Conservation (phyloP, 805 yeast genomes). For the Lachancea quebecensis region DNA sequence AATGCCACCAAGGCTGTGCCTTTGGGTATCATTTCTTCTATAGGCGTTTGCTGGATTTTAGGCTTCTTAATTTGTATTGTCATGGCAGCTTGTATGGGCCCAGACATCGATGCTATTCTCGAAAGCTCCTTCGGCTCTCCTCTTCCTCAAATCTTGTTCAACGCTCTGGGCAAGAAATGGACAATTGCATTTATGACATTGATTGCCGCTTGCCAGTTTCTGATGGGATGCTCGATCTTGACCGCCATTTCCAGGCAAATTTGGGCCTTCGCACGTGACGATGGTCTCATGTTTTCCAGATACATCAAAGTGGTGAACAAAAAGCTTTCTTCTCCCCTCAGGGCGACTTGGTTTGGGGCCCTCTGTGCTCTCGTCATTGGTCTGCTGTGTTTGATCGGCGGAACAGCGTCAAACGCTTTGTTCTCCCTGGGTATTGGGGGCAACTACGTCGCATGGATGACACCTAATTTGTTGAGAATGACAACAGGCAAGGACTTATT, state of each 20-base stretch:
- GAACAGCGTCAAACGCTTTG: slow-evolving; percentile 36
- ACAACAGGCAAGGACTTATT: slow-evolving; percentile 43
- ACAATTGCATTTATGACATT: slow-evolving; percentile 56
- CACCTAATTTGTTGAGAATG: slow-evolving; percentile 28
- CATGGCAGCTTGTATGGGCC: slow-evolving; percentile 45
- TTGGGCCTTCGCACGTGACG: slow-evolving; percentile 71
- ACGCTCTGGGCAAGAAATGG: slow-evolving; percentile 56
- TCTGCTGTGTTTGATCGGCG: slow-evolving; percentile 32
- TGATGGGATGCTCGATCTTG: slow-evolving; percentile 57
- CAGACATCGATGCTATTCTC: slow-evolving; percentile 37
- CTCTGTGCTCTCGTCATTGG: slow-evolving; percentile 32
- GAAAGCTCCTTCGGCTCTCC: slow-evolving; percentile 50
- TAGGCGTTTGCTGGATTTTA: slow-evolving; percentile 45
- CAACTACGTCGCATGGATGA: slow-evolving; percentile 34
- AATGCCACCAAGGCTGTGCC: slow-evolving; percentile 59
- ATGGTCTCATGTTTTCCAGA: slow-evolving; percentile 55
- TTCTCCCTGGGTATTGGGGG: slow-evolving; percentile 36
- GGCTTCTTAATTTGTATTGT: slow-evolving; percentile 52
- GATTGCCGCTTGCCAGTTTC: slow-evolving; percentile 52
- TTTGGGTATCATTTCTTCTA: slow-evolving; percentile 52
- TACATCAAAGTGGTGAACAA: slow-evolving; percentile 49
- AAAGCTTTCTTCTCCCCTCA: slow-evolving; percentile 48
- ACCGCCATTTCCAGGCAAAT: slow-evolving; percentile 60
- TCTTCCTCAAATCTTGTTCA: slow-evolving; percentile 55
- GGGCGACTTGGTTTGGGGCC: slow-evolving; percentile 44